phyloP scores from a whole-genome alignment of 2,329 filamentous ascomycete genomes.

The Apiospora pterosperma region DNA sequence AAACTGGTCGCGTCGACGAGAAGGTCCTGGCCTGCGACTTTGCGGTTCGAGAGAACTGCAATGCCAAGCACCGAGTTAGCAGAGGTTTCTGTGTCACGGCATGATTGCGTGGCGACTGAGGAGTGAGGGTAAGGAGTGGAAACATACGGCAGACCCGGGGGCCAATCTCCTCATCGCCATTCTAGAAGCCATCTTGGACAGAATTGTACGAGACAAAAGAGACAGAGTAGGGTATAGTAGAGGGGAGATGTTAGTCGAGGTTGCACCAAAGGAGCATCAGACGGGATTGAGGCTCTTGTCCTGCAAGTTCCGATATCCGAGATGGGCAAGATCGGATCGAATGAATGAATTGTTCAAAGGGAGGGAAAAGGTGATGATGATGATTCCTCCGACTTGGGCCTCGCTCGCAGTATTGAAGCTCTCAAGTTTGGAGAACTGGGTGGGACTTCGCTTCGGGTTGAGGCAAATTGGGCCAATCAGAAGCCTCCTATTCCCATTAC shows the following conservation, averaged over 20 bases:
- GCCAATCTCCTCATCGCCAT: conserved; percentile 62
- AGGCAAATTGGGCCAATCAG: too few species aligned
- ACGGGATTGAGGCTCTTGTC: conserved; percentile 24
- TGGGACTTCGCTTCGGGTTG: too few species aligned
- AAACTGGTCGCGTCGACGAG: conserved; percentile 78
- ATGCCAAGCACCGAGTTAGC: background rate
- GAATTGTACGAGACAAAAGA: conserved; percentile 6
- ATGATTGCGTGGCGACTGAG: background rate
- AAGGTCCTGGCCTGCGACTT: conserved; percentile 72
- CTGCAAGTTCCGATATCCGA: conserved; percentile 22
- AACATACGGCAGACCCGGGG: conserved; percentile 53
- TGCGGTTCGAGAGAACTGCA: conserved; percentile 60
- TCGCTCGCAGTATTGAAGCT: background rate
- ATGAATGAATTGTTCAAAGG: background rate
- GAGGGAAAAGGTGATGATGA: conserved; percentile 19
- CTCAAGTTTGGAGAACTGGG: background rate
- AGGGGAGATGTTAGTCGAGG: conserved; percentile 12
- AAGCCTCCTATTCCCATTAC: background rate
- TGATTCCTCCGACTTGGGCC: conserved; percentile 21
- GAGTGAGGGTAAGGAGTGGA: conserved; percentile 1
- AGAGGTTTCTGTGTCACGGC: background rate
- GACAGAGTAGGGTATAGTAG: conserved; percentile 4
- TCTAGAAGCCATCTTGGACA: conserved; percentile 53
- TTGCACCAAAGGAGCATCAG: background rate
- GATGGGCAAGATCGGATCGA: background rate